These are phyloP conservation scores for Penicillium cataractarum DNA, from an alignment of 495 filamentous ascomycete genomes.

Conservation along the genomic window DNA sequence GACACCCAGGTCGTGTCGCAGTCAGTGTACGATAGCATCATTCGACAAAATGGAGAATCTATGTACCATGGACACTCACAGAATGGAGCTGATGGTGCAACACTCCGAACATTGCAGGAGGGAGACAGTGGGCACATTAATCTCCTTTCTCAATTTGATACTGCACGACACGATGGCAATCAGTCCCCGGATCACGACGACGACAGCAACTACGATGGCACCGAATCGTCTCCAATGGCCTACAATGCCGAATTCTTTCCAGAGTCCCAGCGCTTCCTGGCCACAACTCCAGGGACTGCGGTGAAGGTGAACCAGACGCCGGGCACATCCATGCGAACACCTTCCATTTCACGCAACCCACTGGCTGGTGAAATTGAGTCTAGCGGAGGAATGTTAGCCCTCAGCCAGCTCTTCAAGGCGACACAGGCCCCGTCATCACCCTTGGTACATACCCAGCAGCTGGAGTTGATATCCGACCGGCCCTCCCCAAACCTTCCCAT, in stretches of 20 bases:
- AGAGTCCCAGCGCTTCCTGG: slow-evolving; percentile 53
- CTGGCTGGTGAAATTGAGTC: slow-evolving; percentile 45
- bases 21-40: slow-evolving; percentile 53
- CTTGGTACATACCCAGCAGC: slow-evolving; percentile 40
- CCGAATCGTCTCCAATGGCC: slow-evolving; percentile 44
- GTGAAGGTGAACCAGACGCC: slow-evolving; percentile 38
- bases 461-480: slow-evolving; percentile 50
- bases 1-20: slow-evolving; percentile 60
- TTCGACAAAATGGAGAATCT: slow-evolving; percentile 40
- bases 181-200: slow-evolving; percentile 43
- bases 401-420: slow-evolving; percentile 56
- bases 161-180: slow-evolving; percentile 25
- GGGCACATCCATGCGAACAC: slow-evolving; percentile 37
- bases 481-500: slow-evolving; percentile 57
- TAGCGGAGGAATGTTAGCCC: slow-evolving; percentile 47
- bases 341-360: slow-evolving; percentile 50
- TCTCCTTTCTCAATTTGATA: slow-evolving; percentile 47
- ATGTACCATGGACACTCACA: slow-evolving; percentile 27
- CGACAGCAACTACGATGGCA: slow-evolving; percentile 39
- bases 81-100: slow-evolving; percentile 34
- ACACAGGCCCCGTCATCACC: slow-evolving; percentile 60
- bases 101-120: slow-evolving; percentile 45
- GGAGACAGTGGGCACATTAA: slow-evolving; percentile 55
- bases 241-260: slow-evolving; percentile 50
- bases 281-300: slow-evolving; percentile 47